Evolutionary conservation across 2,329 filamentous ascomycete species (phyloP).

Genomic region (Monosporascus sp.): DNA sequence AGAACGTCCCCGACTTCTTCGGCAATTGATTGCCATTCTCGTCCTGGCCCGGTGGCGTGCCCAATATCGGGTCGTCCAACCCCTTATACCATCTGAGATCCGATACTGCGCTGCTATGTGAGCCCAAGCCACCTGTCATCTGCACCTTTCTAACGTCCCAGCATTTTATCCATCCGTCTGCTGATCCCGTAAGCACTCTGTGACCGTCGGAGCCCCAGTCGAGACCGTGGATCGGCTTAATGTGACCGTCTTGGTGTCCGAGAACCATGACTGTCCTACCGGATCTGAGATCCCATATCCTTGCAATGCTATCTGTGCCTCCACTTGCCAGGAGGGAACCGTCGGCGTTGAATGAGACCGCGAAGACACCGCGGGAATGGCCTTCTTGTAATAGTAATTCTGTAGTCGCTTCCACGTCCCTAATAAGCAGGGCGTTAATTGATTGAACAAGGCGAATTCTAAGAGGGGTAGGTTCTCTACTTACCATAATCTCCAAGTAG

Average conservation of each 20-base stretch:
- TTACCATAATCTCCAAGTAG: conserved; percentile 87
- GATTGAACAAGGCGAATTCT: neutral
- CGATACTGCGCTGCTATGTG: conserved; percentile 85
- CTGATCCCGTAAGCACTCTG: conserved; percentile 86
- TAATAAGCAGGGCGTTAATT: conserved; percentile 29
- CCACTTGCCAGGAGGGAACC: conserved; percentile 86
- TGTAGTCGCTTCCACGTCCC: conserved; percentile 64
- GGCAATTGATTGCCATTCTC: conserved; percentile 63
- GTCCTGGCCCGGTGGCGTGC: conserved; percentile 52
- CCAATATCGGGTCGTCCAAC: conserved; percentile 64
- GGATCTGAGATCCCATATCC: conserved; percentile 91
- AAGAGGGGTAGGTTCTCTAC: conserved; percentile 26
- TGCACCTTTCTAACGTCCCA: conserved; percentile 94
- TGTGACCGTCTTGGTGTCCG: conserved; percentile 71
- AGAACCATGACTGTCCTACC: conserved; percentile 94
- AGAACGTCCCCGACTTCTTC: conserved; percentile 85
- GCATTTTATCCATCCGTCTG: conserved; percentile 94
- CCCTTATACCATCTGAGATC: conserved; percentile 95
- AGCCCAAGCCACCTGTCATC: conserved; percentile 77
- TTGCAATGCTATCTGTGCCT: conserved; percentile 89
- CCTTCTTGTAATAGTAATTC: conserved; percentile 89
- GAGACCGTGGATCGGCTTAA: conserved; percentile 86
- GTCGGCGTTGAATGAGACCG: conserved; percentile 83
- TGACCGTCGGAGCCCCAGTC: conserved; percentile 92
- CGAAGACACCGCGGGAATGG: conserved; percentile 88